These are phyloP conservation scores for Phytophthora citricola DNA, from an alignment of 352 stramenopile genomes.

Conservation along the genomic window DNA sequence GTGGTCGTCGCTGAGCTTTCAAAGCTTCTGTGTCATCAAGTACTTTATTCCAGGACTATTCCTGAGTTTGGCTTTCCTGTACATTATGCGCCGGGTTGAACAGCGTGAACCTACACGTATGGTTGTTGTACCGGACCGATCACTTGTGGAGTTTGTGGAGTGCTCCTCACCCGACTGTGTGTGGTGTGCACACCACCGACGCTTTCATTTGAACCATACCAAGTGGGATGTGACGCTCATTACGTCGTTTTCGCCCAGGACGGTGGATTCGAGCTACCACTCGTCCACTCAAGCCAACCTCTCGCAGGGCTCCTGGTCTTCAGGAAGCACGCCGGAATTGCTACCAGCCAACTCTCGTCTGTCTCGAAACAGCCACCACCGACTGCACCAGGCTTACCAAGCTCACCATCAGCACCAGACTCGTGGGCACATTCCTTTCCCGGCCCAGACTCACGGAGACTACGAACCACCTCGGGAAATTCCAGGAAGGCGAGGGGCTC, in stretches of 20 bases:
- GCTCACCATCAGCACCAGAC: constrained; percentile 20
- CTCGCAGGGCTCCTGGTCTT: constrained; percentile 49
- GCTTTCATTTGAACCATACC: constrained; percentile 61
- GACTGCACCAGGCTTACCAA: constrained; percentile 29
- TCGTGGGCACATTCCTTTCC: constrained; percentile 16
- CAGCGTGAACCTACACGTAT: constrained; percentile 60
- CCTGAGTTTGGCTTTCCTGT: constrained; percentile 69
- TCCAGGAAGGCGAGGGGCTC: constrained; percentile 22
- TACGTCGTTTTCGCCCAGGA: constrained; percentile 59
- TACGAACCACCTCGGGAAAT: constrained; percentile 34
- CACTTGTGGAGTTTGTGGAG: constrained; percentile 78
- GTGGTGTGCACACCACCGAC: constrained; percentile 77
- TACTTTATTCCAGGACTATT: constrained; percentile 60
- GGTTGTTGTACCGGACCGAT: constrained; percentile 54
- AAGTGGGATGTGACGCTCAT: constrained; percentile 74
- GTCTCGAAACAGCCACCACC: constrained; percentile 36
- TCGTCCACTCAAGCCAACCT: constrained; percentile 52
- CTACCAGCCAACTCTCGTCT: constrained; percentile 18
- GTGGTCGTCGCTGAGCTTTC: constrained; percentile 42
- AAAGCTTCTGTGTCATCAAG: constrained; percentile 56
- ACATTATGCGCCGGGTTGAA: constrained; percentile 79
- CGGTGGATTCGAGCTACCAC: constrained; percentile 65
- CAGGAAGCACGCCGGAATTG: constrained; percentile 32
- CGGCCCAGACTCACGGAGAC: constrained; percentile 27
- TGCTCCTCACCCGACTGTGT: constrained; percentile 70